Evolutionary conservation across 1,139 yeast genomes (phyloP), one percentile per base, ranked within the genome.

Genomic region (Diutina catenulata): DNA sequence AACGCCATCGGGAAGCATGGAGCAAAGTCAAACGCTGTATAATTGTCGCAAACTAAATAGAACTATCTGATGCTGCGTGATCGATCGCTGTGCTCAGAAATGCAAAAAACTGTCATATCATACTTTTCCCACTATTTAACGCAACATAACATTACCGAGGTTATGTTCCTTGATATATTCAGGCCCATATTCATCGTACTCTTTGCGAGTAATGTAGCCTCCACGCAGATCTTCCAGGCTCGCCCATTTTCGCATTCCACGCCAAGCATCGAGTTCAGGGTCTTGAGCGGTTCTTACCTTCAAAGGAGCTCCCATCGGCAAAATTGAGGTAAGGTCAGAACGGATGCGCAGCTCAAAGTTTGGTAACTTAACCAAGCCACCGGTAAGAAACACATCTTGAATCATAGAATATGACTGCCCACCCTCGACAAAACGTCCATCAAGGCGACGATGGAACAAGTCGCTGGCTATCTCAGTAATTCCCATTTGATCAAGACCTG

Each of bases 401-500:
- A 74, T 59, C 48, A 79, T 60, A 13, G 56, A 60, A 37, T 72
- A 62, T 35, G 72, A 64, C 44, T 76, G 76, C 7, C 80, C 81
- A 1, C 75, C 72, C 31, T 64, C 60, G 3, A 63, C 62, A 36
- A 63, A 59, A 39, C 66, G 68, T 0, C 75, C 70, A 27, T 72
- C 76, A 37, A 80, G 63, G 47, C 88, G 68, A 39, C 76, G 72
- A 37, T 72, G 51, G 5, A 88, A 52, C 13, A 86, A 67, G 44
- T 79, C 84, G 46, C 79, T 80, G 7, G 37, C 28, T 43, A 79
- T 70, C 56, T 93, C 98, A 15, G 73, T 55, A 10, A 93, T 66
- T 18, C 97, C 97, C 0, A 97, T 95, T 57, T 88, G 97, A 55
- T 93, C 98, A 25, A 87, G 64, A 11, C 98, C 98, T 0, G 94